A percentile compares a stretch with the other conserved stretches of the same genome.
These are phyloP conservation scores for Xylariaceae sp. DNA, from an alignment of 2,329 filamentous ascomycete species.

Conservation along the genomic window DNA sequence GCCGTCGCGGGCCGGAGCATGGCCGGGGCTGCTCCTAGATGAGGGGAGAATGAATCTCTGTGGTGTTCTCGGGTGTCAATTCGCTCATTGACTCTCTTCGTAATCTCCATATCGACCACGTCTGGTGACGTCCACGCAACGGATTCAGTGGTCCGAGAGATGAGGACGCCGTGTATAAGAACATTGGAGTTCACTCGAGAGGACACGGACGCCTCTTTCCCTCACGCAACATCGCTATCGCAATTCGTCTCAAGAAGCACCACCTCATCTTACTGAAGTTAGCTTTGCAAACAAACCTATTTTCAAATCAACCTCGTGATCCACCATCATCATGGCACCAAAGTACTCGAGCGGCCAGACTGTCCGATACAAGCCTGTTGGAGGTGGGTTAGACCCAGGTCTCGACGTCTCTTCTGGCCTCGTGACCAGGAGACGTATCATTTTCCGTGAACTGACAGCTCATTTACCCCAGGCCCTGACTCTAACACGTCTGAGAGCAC, in stretches of 20 bases:
- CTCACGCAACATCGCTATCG: not conserved
- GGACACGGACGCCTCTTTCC: not conserved
- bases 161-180: not conserved
- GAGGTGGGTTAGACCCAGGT: conserved; percentile 14
- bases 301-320: not conserved
- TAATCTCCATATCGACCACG: not conserved
- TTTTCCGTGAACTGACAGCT: not conserved
- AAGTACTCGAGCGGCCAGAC: conserved; percentile 23
- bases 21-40: not conserved
- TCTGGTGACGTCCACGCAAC: conserved; percentile 14
- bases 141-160: not conserved
- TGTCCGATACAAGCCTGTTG: conserved; percentile 30
- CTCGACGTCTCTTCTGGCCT: not conserved
- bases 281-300: not conserved
- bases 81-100: not conserved
- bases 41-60: not conserved
- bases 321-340: conserved; percentile 24
- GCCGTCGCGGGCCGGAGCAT: not conserved
- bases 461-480: conserved; percentile 16
- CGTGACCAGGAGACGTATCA: not conserved
- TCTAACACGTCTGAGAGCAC: conserved; percentile 28
- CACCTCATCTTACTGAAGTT: too few relatives aligned
- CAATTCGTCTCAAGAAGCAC: too few relatives aligned
- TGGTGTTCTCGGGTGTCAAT: not conserved
- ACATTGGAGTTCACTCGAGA: not conserved